These are phyloP conservation scores for Kregervanrija delftensis DNA, from an alignment of 805 yeast genomes.

Conservation along the genomic window DNA sequence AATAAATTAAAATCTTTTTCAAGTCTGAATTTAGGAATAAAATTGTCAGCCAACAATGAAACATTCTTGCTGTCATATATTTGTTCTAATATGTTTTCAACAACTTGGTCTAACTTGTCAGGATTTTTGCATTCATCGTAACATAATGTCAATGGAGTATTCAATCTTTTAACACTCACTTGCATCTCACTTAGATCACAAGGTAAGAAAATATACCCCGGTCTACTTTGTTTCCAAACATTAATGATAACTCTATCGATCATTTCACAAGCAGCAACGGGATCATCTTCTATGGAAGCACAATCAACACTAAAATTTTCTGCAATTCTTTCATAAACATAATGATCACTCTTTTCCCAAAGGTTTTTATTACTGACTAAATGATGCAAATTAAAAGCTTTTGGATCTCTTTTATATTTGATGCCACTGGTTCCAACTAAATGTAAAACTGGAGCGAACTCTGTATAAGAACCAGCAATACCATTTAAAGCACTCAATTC, in stretches of 20 bases:
- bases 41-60: constrained; percentile 36
- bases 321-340: constrained; percentile 58
- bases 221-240: constrained; percentile 56
- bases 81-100: constrained; percentile 27
- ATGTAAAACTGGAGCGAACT: constrained; percentile 71
- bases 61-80: constrained; percentile 34
- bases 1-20: constrained; percentile 24
- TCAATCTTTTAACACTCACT: constrained; percentile 33
- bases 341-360: constrained; percentile 54
- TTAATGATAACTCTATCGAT: constrained; percentile 61
- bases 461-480: constrained; percentile 76
- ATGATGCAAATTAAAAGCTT: constrained; percentile 41
- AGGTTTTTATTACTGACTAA: constrained; percentile 47
- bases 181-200: constrained; percentile 56
- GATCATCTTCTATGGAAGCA: constrained; percentile 39
- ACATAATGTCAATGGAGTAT: constrained; percentile 21
- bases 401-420: constrained; percentile 12
- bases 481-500: constrained; percentile 83
- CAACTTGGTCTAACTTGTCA: constrained; percentile 15
- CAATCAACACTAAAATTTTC: constrained; percentile 46
- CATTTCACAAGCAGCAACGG: constrained; percentile 45
- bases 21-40: constrained; percentile 33
- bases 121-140: constrained; percentile 14
- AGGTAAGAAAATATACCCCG: constrained; percentile 81
- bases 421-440: constrained; percentile 60